Conservation (phyloP, 2,329 filamentous ascomycete genomes). For the Fusarium aywerte region DNA sequence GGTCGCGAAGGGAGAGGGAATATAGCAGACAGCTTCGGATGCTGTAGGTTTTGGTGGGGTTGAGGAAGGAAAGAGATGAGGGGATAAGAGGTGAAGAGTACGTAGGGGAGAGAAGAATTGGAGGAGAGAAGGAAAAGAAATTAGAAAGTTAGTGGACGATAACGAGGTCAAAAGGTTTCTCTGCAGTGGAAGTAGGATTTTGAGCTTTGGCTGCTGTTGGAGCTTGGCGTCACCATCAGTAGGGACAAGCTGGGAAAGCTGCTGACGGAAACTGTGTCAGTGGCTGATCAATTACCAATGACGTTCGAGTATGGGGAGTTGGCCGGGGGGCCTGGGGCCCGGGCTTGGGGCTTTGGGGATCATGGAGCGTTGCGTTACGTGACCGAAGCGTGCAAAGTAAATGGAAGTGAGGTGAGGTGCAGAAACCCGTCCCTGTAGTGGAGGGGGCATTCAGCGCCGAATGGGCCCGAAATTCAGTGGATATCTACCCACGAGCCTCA, state of each 20-base stretch:
- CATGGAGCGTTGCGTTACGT: conserved; percentile 34
- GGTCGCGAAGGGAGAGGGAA: conserved; percentile 65
- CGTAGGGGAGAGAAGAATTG: conserved; percentile 32
- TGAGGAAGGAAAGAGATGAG: conserved; percentile 35
- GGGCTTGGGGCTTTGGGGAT: conserved; percentile 13
- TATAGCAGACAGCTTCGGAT: conserved; percentile 64
- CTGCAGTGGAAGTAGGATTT: conserved; percentile 35
- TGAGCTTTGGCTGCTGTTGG: conserved; percentile 45
- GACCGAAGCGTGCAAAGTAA: conserved; percentile 7
- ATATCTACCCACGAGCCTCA: conserved; percentile 31
- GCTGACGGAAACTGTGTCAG: conserved; percentile 47
- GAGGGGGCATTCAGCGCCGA: conserved; percentile 23
- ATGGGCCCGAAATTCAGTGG: conserved; percentile 33
- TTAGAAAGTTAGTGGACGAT: conserved; percentile 36
- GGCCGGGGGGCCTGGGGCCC: conserved; percentile 9
- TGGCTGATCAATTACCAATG: conserved; percentile 45
- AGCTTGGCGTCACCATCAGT: conserved; percentile 58
- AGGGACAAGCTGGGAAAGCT: conserved; percentile 66
- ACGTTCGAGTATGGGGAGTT: conserved; percentile 24
- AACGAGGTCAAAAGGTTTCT: conserved; percentile 46
- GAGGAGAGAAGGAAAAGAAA: conserved; percentile 45
- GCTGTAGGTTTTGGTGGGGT: conserved; percentile 47
- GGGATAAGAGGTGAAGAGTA: conserved; percentile 19
- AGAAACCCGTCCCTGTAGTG: not conserved
- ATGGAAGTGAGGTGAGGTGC: conserved; percentile 1